Base-by-base conservation (phyloP, 2,329 filamentous ascomycete species). In the Stagonosporopsis tanaceti region DNA sequence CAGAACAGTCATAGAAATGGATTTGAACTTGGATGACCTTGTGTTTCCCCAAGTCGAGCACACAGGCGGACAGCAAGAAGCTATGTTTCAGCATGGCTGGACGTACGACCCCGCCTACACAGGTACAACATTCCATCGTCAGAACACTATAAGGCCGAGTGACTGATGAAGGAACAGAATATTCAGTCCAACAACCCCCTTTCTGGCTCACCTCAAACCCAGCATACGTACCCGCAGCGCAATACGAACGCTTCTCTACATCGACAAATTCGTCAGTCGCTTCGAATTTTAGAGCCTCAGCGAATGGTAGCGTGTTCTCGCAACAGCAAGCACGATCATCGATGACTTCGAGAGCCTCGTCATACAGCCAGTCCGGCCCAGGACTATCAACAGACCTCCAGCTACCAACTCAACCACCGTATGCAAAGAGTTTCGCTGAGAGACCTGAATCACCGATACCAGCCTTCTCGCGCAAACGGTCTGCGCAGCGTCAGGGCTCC, bases 311-410 rank as follows among this genome's bases (percentile, higher is more conserved):
- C 46, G 47, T 47, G 2, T 69, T 68, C 44, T 71, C 69, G 3
- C 45, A 64, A 15, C 55, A 28, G 34, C 59, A 63, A 7, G 42
- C 48, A 3, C 52, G 68, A 22, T 56, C 61, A 14, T 74, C 72
- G 4, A 48, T 61, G 11, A 55, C 68, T 8, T 73, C 72, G 2
- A 65, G 63, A 6, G 62, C 41, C 25, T 71, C 70, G 7, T 53
- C 64, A 5, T 38, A 57, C 20, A 60, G 60, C 1, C 55, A 65
- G 9, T 37, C 60, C 11, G 62, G 66, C 22, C 51, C 64, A n/a
- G 60, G 62, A 32, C 17, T 54, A 8, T 17, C 38, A 1, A 28
- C 63, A 27, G 53, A 61, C 3, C 38, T 57, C 22, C 32, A 51
- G 2, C 47, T 55, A 4, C 34, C 60, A 8, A 9, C 50, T 7